Percentiles rank a stretch among this genome's conserved stretches.
Conservation (phyloP, 345 rosid genomes). For the Populus euphratica region DNA sequence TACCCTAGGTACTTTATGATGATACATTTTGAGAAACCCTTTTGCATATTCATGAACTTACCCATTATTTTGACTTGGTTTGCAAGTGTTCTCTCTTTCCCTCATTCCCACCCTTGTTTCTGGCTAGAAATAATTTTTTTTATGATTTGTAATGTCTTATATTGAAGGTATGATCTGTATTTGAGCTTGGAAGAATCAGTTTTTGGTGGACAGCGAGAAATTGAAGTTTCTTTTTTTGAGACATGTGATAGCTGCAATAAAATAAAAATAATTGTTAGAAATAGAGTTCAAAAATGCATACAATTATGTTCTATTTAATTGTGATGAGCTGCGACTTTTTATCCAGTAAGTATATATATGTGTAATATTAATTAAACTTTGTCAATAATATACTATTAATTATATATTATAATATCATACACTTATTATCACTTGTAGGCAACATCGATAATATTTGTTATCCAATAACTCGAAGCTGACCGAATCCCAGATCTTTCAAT, state of each 20-base stretch:
- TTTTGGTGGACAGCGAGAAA: slow-evolving; percentile 66
- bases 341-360: too few relatives aligned
- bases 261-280: too few relatives aligned
- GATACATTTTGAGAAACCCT: not conserved
- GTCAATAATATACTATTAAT: too few relatives aligned
- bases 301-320: too few relatives aligned
- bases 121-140: not conserved
- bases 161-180: slow-evolving; percentile 58
- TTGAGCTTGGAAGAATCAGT: slow-evolving; percentile 88
- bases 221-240: slow-evolving; percentile 60
- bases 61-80: not conserved
- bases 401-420: too few relatives aligned
- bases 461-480: too few relatives aligned
- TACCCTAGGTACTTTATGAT: not conserved
- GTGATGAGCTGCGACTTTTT: too few relatives aligned
- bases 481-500: too few relatives aligned
- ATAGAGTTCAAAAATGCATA: too few relatives aligned
- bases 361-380: too few relatives aligned
- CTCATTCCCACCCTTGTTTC: not conserved
- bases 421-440: too few relatives aligned
- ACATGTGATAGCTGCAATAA: slow-evolving; percentile 66
- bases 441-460: too few relatives aligned
- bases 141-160: slow-evolving; percentile 4
- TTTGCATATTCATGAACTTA: not conserved
- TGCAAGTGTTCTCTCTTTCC: not conserved